phyloP scores from a whole-genome alignment of 176 grass and related monocot species.

The Phoenix roebelenii region DNA sequence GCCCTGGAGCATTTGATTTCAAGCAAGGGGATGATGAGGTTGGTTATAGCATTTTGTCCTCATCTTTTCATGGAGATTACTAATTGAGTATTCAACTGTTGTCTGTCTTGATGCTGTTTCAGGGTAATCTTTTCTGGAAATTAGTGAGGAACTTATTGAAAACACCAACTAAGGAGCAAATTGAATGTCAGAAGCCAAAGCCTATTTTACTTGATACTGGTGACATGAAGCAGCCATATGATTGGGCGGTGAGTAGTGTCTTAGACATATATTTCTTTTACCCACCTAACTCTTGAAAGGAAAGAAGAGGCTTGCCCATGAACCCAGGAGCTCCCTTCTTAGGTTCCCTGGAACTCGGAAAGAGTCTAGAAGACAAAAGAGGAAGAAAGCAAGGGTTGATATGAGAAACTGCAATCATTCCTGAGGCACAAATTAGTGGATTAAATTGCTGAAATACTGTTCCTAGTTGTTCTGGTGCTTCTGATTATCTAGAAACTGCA shows the following conservation, averaged over 20 bases:
- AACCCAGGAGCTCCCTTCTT: too few relatives aligned
- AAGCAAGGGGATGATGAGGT: constrained; percentile 88
- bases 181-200: constrained; percentile 78
- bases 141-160: constrained; percentile 82
- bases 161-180: constrained; percentile 65
- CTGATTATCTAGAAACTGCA: too few relatives aligned
- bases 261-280: background rate
- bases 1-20: constrained; percentile 96
- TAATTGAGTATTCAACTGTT: background rate
- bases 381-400: too few relatives aligned
- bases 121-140: constrained; percentile 96
- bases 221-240: constrained; percentile 91
- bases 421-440: too few relatives aligned
- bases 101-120: constrained; percentile 19
- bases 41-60: constrained; percentile 16
- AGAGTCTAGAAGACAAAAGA: too few relatives aligned
- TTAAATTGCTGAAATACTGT: too few relatives aligned
- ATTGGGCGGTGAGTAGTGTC: constrained; percentile 74
- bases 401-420: too few relatives aligned
- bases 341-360: too few relatives aligned
- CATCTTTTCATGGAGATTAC: background rate
- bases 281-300: background rate
- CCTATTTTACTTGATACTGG: constrained; percentile 96
- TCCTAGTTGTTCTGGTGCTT: too few relatives aligned
- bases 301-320: too few relatives aligned